Conservation (phyloP, 305 asterid species). For the Andrographis paniculata region DNA sequence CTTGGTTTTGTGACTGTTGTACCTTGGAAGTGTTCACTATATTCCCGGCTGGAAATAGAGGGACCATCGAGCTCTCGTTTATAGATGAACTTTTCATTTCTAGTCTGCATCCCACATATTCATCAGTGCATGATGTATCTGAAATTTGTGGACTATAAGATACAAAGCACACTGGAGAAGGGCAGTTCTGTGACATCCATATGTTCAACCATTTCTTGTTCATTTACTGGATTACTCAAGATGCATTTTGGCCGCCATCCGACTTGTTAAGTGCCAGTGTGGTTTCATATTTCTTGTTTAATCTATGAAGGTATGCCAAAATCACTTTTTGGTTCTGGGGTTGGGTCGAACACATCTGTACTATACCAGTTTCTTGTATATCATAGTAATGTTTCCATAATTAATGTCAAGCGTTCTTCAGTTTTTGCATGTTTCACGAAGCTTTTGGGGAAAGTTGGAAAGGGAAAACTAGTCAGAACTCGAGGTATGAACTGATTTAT, state of each 20-base stretch:
- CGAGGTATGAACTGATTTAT: no score
- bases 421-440: no score
- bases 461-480: no score
- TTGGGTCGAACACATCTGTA: conserved; percentile 56
- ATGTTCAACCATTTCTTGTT: conserved; percentile 7
- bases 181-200: conserved; percentile 84
- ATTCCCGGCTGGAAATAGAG: conserved; percentile 88
- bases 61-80: conserved; percentile 74
- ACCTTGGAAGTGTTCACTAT: conserved; percentile 78
- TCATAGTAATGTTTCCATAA: no score
- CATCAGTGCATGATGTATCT: conserved; percentile 1
- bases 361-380: conserved; percentile 70
- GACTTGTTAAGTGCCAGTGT: not conserved
- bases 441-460: no score
- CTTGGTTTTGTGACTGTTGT: conserved; percentile 95
- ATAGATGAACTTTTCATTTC: conserved; percentile 13
- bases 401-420: no score
- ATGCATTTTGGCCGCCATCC: not conserved
- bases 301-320: conserved; percentile 59
- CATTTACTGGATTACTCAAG: not conserved
- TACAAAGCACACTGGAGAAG: conserved; percentile 69
- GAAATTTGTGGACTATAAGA: conserved; percentile 76
- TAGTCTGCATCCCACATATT: not conserved
- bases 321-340: conserved; percentile 86
- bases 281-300: not conserved